Evolutionary conservation across 2,329 filamentous ascomycete species (phyloP).

Genomic region (Penicillium sp.): DNA sequence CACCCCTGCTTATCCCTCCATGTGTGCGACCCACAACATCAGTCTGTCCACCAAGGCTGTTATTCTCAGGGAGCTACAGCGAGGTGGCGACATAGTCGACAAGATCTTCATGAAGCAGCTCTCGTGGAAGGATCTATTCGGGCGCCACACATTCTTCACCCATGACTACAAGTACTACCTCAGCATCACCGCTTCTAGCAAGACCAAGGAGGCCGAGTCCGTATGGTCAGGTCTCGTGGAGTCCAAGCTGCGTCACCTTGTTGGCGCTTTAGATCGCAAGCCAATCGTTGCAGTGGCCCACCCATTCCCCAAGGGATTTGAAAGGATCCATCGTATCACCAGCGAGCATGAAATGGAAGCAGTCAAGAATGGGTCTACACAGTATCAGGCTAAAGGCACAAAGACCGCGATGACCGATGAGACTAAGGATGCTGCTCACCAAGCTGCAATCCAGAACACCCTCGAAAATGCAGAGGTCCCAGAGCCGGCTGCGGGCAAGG

Average conservation of each 20-base stretch:
- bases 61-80: constrained; percentile 77
- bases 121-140: constrained; percentile 84
- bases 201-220: constrained; percentile 77
- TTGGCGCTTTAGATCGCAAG: constrained; percentile 78
- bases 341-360: constrained; percentile 61
- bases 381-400: constrained; percentile 56
- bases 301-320: constrained; percentile 89
- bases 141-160: constrained; percentile 91
- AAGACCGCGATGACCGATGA: constrained; percentile 54
- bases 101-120: constrained; percentile 74
- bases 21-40: constrained; percentile 96
- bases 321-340: constrained; percentile 71
- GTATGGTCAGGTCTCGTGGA: constrained; percentile 90
- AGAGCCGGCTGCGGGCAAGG: constrained; percentile 34
- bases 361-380: constrained; percentile 60
- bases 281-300: constrained; percentile 78
- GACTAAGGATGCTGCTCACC: constrained; percentile 49
- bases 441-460: constrained; percentile 49
- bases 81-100: constrained; percentile 73
- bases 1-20: constrained; percentile 93
- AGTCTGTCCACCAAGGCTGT: constrained; percentile 80
- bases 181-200: constrained; percentile 78
- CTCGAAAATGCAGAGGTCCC: constrained; percentile 41
- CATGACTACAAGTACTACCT: constrained; percentile 93
- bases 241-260: constrained; percentile 84